Evolutionary conservation across 768 basidiomycete species (phyloP).

Genomic region (Lactifluus rugatus): DNA sequence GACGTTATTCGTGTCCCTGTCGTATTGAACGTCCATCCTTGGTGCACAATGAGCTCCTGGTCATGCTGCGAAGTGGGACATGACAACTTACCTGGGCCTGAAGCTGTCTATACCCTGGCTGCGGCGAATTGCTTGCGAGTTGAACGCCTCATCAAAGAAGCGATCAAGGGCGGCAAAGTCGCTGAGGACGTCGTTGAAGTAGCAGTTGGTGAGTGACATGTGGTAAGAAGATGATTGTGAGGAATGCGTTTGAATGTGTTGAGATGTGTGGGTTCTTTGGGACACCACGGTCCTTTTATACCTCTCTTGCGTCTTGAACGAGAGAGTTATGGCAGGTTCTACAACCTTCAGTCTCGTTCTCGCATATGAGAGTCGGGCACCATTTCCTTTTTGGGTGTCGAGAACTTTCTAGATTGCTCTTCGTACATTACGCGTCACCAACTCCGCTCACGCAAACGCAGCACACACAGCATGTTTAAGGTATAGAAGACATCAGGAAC

Average conservation of each 20-base stretch:
- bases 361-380: not conserved
- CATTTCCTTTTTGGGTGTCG: not conserved
- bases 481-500: too few species aligned
- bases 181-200: not conserved
- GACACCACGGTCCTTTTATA: not conserved
- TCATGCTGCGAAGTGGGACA: not conserved
- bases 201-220: not conserved
- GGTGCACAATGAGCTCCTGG: not conserved
- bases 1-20: slow-evolving; percentile 36
- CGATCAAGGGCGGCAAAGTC: not conserved
- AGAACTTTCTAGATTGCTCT: not conserved
- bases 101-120: not conserved
- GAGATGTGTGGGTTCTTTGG: not conserved
- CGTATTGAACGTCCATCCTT: slow-evolving; percentile 45
- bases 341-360: not conserved
- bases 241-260: not conserved
- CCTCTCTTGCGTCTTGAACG: not conserved
- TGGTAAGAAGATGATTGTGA: not conserved
- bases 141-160: slow-evolving; percentile 2
- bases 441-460: not conserved
- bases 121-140: not conserved
- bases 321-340: not conserved
- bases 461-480: not conserved
- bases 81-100: not conserved
- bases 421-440: not conserved